Evolutionary conservation across 345 rosid genomes (phyloP), one percentile per base, ranked within the genome.

Genomic region (Geranium rotundifolium): DNA sequence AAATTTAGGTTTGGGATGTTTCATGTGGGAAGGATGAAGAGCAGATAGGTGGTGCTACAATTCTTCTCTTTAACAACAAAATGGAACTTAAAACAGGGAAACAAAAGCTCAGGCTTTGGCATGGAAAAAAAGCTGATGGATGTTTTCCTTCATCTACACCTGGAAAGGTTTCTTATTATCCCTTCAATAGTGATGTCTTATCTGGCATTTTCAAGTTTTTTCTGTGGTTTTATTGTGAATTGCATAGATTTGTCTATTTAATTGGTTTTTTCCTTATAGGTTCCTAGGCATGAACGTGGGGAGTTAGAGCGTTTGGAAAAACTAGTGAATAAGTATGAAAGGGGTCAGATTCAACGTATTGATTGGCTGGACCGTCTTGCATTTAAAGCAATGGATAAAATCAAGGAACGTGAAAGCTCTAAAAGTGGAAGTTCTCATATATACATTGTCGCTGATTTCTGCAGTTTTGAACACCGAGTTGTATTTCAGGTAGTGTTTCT

Each of bases 361-460:
- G 99, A 83, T 76, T 90, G 96, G 99, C 85, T 93, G 61, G 99
- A 93, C 70, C 85, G 84, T 41, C 95, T 93, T 63, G 77, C 96
- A 69, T 82, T 93, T 71, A 90, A 77, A 69, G 85, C 97, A 58
- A 68, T 90, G 77, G 96, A 90, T 67, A 84, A 72, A 64, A 84
- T 86, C 60, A 93, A 90, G 83, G 96, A 84, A 49, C 82, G 74
- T 60, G 97, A 90, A 72, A 83, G 84, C 77, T 69, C 58, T 65
- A 85, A 67, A 80, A 82, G 67, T 78, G 97, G 90, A 69, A 84
- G 79, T 73, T 87, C 95, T 49, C 61, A 80, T 75, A 64, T 85
- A 37, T 90, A 90, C 79, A 74, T 90, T 79, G 82, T 90, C 62
- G 81, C 88, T 63, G 95, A 93, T 79, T 90, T 93, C 79, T 83